Evolutionary conservation across 106 monocot genomes (phyloP), one percentile per base, ranked within the genome.

Genomic region (Platanthera guangdongensis): DNA sequence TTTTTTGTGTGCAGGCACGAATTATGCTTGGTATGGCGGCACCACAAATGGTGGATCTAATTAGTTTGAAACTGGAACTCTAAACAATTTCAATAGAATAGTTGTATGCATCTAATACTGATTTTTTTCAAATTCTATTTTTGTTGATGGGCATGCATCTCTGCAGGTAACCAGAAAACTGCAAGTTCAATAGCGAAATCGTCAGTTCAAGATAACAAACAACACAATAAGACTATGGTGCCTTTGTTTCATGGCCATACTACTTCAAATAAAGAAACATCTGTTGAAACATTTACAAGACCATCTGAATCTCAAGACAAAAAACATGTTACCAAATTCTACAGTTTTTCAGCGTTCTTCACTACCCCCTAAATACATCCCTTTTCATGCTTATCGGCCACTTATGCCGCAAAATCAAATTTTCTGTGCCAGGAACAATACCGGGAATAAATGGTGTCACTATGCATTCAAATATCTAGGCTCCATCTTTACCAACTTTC

Each of bases 1-100:
- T 15, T 47, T 75, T 19, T 76, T 46, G 50, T 75, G 25, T 25
- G 68, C 93, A 96, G 92, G 88, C 82, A 69, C 87, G 88, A 67
- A 90, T 95, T 85, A 95, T 95, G 85, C 87, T 95, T 68, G 92
- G 92, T 28, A 78, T 95, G 85, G 92, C 83, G 55, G 77, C 86
- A 9, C 95, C 88, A 71, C 95, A 92, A 74, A 84, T 87, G 84
- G 95, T 96, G 55, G 30, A 79, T 77, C 53, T 75, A 52, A 63
- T 22, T 83, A 70, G 6, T 4, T 68, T 2, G 8, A 83, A 49
- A 32, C 11, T 18, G 0, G 9, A 45, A 32, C 15, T 54, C 6
- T 52, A 74, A 68, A 21, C 67, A 80, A 21, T 9, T 75, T 12
- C 25, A 74, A 55, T 55, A 74, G 51, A 50, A 19, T 51, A 73